Base-by-base conservation (phyloP, 352 stramenopile species). In the Poterioochromonas sp. region DNA sequence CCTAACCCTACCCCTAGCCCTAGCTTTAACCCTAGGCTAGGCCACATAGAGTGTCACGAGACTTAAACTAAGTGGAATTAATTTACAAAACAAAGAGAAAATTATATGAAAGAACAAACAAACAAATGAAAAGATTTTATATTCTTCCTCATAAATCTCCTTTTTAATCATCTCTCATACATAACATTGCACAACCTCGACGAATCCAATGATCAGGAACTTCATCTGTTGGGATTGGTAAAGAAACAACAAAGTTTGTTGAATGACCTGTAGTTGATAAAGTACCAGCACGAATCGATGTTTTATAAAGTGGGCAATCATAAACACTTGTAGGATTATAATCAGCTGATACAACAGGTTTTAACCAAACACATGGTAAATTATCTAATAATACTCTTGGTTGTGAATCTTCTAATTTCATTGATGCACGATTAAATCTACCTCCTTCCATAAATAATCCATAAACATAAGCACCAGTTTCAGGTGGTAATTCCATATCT, bases 361-460 rank as follows among this genome's bases (percentile, higher is more conserved):
- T 81, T 51, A 96, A 86, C 88, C 90, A 94, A 79, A 96, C 93
- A 47, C 93, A 88, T 22, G 92, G 90, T 88, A 97, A 93, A 63
- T 84, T 82, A 76, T 94, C 89, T 80, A 95, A 95, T 43, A 96
- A 83, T 70, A 92, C 87, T 51, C 87, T 89, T 3, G 88, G 90
- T 49, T 85, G 88, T n/a, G 88, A 93, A 81, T 97, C 92, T 29
- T 87, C 89, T 82, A 96, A 90, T 79, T 87, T 85, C 47, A 85
- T 84, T 0, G 81, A 79, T 3, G 82, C 86, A 34, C 88, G 86
- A 79, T 95, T 90, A 79, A 92, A 97, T 0, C 90, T 83, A 8
- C 90, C 92, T 41, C 92, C 92, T 83, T 97, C 90, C 91, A 97
- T 95, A 85, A 94, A 97, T 0, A 97, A 84, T 0, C 92, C 92